phyloP scores from a whole-genome alignment of 176 grass and related monocot species.

The Olyra latifolia region DNA sequence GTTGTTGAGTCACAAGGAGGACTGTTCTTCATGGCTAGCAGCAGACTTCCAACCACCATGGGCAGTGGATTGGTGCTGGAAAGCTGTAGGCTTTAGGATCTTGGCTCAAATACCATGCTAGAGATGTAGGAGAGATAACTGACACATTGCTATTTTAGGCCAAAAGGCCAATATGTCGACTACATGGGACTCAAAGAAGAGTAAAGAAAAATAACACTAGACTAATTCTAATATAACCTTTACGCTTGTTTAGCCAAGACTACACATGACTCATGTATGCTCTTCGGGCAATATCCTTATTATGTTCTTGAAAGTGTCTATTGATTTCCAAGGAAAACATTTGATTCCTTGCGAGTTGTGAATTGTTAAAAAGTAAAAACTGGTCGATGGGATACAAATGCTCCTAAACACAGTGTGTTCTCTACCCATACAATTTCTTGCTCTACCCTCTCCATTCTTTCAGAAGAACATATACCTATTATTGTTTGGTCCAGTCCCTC shows the following conservation, averaged over 20 bases:
- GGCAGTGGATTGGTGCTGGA: background rate
- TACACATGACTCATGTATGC: background rate
- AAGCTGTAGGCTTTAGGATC: background rate
- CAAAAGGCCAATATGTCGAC: background rate
- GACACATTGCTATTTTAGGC: background rate
- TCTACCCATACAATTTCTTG: background rate
- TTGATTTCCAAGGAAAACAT: background rate
- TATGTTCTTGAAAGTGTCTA: background rate
- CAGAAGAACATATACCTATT: background rate
- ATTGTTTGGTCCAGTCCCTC: background rate
- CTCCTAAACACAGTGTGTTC: background rate
- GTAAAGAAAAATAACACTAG: background rate
- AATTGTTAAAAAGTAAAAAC: background rate
- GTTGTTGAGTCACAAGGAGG: background rate
- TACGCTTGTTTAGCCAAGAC: background rate
- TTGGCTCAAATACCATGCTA: background rate
- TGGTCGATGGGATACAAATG: background rate
- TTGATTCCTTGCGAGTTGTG: background rate
- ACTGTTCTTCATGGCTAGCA: conserved; percentile 12
- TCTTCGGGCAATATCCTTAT: background rate
- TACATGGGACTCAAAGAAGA: background rate
- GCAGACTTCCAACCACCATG: background rate
- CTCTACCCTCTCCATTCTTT: background rate
- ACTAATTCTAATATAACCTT: background rate
- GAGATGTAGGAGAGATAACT: background rate